Percentiles rank a stretch among this genome's conserved stretches.
phyloP scores from a whole-genome alignment of 371 early-diverging fungal genomes.

The Sporodiniella umbellata region DNA sequence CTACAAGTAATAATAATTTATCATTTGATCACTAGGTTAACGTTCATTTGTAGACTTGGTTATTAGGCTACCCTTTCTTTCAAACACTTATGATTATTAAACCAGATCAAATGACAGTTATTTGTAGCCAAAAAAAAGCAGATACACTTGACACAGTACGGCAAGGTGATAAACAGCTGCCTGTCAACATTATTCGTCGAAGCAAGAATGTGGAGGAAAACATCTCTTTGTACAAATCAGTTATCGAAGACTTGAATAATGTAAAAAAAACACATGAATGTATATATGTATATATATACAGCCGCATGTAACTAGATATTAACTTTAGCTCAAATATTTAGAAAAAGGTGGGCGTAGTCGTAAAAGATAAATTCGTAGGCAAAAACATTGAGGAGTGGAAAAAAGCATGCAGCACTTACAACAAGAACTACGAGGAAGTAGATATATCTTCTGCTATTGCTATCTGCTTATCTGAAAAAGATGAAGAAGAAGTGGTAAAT shows the following conservation, averaged over 20 bases:
- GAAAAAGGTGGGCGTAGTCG: constrained; percentile 75
- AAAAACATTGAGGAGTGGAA: constrained; percentile 82
- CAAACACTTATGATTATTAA: constrained; percentile 84
- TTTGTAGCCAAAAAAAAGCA: constrained; percentile 82
- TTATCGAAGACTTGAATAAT: constrained; percentile 43
- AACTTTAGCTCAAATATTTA: constrained; percentile 9
- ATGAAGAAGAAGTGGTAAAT: constrained; percentile 26
- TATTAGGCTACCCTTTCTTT: constrained; percentile 92
- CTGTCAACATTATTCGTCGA: constrained; percentile 73
- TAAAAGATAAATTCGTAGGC: constrained; percentile 78
- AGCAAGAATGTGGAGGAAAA: constrained; percentile 72
- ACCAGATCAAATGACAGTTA: constrained; percentile 70
- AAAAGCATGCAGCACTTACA: constrained; percentile 48
- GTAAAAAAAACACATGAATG: constrained; percentile 16
- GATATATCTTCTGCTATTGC: constrained; percentile 80
- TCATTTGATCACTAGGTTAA: not conserved
- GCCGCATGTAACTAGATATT: too few species aligned
- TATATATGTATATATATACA: too few species aligned
- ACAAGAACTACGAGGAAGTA: constrained; percentile 54
- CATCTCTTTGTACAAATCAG: constrained; percentile 51
- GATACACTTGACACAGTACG: constrained; percentile 39
- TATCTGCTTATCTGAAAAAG: constrained; percentile 79
- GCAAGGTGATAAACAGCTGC: constrained; percentile 53
- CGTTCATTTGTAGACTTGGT: constrained; percentile 73
- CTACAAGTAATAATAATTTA: constrained; percentile 42